Evolutionary conservation across 352 stramenopile genomes (phyloP), one percentile per base, ranked within the genome.

Genomic region (Pythium volutum): DNA sequence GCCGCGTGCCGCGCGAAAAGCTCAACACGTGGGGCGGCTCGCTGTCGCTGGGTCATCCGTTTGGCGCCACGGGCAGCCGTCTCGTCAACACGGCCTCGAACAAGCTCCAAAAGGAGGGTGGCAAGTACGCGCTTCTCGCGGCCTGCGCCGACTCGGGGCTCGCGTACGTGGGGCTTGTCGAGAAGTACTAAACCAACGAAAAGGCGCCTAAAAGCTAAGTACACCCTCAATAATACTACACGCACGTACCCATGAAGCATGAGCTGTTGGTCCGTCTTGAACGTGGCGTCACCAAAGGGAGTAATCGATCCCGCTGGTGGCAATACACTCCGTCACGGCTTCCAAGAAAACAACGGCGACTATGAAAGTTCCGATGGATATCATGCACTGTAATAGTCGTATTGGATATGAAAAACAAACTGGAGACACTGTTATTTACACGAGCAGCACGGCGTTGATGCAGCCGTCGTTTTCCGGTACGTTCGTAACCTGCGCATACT

Each of bases 401-500:
- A n/a, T 66, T 59, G 47, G 43, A 66, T 54, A 55, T 55, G 33
- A 27, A 66, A 25, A 50, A 47, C 41, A 52, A 26, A 50, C 31
- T 26, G 52, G 34, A 54, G 18, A 39, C 46, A 50, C 53, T 20
- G 38, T 58, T 48, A 59, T 64, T 74, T 99, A 99, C 38, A 99
- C 97, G 59, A 99, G 84, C 48, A 99, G 84, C 48, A 99, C 96
- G 29, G 96, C 97, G 78, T 99, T 99, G 66, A 99, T 99, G 80
- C 97, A 99, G 52, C 97, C 97, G 77, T 99, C 98, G 61, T 99
- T 92, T 80, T 99, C 98, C 6, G 98, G 98, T 72, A 99, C 98
- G 84, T 99, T 99, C 39, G 98, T 99, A 48, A 99, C 96, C 86
- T 99, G 98, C 23, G 97, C 97, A 78, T 99, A 99, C 70, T 99